Percentiles rank a stretch among this genome's conserved stretches.
These are phyloP conservation scores for Boechera retrofracta DNA, from an alignment of 345 rosid genomes.

Conservation along the genomic window DNA sequence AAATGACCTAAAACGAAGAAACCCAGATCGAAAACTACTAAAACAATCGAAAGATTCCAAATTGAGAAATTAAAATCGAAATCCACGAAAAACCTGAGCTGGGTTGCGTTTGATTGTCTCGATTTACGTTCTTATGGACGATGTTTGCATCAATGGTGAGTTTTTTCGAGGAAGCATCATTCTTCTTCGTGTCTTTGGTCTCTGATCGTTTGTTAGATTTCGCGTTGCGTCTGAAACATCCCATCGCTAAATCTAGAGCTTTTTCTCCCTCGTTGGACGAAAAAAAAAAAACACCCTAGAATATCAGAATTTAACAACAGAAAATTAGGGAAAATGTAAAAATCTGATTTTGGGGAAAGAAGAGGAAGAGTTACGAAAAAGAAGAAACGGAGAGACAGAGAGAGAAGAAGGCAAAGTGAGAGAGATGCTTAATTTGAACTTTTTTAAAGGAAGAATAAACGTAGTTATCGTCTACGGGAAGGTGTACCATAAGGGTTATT, in stretches of 20 bases:
- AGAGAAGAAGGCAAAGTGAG: conserved; percentile 17
- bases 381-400: conserved; percentile 17
- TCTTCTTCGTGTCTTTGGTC: conserved; percentile 27
- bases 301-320: neutral
- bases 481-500: conserved; percentile 4
- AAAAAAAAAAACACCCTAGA: neutral
- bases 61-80: neutral
- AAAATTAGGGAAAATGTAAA: neutral
- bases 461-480: conserved; percentile 10
- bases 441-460: neutral
- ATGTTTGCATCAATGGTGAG: neutral
- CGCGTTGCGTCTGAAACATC: conserved; percentile 63
- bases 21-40: conserved; percentile 2
- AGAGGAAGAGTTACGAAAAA: conserved; percentile 26
- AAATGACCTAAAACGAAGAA: conserved; percentile 9
- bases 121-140: conserved; percentile 8
- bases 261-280: neutral
- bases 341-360: conserved; percentile 2
- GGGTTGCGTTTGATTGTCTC: neutral
- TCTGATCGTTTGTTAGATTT: conserved; percentile 53
- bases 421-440: conserved; percentile 29
- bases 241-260: conserved; percentile 50
- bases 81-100: conserved; percentile 26
- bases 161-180: conserved; percentile 8
- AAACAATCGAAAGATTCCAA: neutral